Conservation (phyloP, 805 yeast species). For the Suhomyces prunicola region DNA sequence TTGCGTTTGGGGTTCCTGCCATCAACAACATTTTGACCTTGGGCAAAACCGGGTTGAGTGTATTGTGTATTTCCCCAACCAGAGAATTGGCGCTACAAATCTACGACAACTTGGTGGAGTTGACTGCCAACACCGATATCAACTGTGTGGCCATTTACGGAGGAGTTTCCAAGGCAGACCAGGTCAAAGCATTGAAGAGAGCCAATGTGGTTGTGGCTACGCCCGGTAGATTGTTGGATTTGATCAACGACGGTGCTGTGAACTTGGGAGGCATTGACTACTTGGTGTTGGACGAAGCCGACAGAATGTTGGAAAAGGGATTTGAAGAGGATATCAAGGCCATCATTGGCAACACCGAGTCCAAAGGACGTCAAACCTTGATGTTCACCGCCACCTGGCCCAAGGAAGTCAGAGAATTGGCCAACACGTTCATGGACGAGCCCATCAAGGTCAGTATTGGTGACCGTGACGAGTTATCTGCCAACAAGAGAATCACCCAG, state of each 20-base stretch:
- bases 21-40: slow-evolving; percentile 59
- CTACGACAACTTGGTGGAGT: slow-evolving; percentile 70
- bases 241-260: slow-evolving; percentile 83
- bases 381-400: slow-evolving; percentile 99
- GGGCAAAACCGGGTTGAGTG: slow-evolving; percentile 55
- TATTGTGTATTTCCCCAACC: slow-evolving; percentile 90
- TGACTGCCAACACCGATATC: slow-evolving; percentile 60
- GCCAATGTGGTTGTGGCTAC: slow-evolving; percentile 91
- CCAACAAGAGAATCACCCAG: slow-evolving; percentile 92
- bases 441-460: slow-evolving; percentile 95
- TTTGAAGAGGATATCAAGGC: slow-evolving; percentile 93
- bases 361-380: slow-evolving; percentile 70
- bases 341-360: slow-evolving; percentile 62
- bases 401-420: slow-evolving; percentile 93
- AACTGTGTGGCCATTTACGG: slow-evolving; percentile 88
- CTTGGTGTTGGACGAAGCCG: slow-evolving; percentile 95
- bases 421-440: slow-evolving; percentile 72
- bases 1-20: slow-evolving; percentile 98
- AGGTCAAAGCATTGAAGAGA: slow-evolving; percentile 61
- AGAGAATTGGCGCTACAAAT: slow-evolving; percentile 96
- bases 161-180: slow-evolving; percentile 95
- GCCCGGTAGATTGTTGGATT: slow-evolving; percentile 94
- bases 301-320: slow-evolving; percentile 97
- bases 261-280: slow-evolving; percentile 66
- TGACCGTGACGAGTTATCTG: slow-evolving; percentile 88